phyloP scores from a whole-genome alignment of 129 eudicot genomes.

The Silybum marianum region DNA sequence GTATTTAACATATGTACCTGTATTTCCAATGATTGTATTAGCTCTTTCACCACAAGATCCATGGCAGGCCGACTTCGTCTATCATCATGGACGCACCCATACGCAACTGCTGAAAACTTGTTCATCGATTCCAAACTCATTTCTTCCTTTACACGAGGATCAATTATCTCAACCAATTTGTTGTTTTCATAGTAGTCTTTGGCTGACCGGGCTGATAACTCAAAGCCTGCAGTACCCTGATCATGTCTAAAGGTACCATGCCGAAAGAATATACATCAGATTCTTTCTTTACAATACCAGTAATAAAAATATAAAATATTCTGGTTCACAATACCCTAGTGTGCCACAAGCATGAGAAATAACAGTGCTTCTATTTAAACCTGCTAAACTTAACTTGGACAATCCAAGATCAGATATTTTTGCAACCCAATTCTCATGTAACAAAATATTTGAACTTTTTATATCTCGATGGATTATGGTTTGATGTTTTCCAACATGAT shows the following conservation, averaged over 20 bases:
- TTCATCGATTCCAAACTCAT: background rate
- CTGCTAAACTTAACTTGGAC: background rate
- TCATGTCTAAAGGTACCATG: background rate
- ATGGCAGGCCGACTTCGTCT: background rate
- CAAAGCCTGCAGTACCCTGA: background rate
- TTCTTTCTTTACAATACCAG: constrained; percentile 29
- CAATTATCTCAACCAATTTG: background rate
- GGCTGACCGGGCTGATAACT: background rate
- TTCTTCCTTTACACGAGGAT: background rate
- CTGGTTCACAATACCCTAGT: constrained; percentile 11
- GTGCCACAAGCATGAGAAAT: background rate
- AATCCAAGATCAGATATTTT: constrained; percentile 14
- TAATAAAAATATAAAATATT: background rate
- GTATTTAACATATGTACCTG: background rate
- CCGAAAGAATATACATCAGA: constrained; percentile 39
- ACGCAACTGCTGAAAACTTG: background rate
- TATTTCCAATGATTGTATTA: background rate
- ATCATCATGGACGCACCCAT: background rate
- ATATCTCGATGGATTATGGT: constrained; percentile 4
- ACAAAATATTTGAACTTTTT: constrained; percentile 9
- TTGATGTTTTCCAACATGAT: background rate
- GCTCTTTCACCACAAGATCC: background rate
- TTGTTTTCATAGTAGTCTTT: background rate
- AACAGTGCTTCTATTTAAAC: background rate
- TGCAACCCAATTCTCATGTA: constrained; percentile 4